A percentile compares a stretch with the other conserved stretches of the same genome.
Evolutionary conservation across 371 early-diverging fungal genomes (phyloP).

Genomic region (Mucor velutinosus): DNA sequence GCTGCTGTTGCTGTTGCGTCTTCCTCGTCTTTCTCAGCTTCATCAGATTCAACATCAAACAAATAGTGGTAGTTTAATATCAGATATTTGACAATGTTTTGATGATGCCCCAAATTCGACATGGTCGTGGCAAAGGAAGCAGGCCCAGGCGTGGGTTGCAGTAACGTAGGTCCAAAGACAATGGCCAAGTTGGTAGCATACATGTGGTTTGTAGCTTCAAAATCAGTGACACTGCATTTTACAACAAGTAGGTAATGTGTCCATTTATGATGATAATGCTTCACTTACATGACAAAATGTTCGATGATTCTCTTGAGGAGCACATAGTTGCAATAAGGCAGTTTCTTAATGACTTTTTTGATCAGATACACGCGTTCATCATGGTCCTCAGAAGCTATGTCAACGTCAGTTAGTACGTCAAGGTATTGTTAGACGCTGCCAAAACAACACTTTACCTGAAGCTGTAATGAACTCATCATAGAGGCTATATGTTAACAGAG

Average conservation of each 20-base stretch:
- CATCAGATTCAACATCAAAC: conserved; percentile 77
- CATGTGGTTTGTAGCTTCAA: conserved; percentile 84
- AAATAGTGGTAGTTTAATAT: conserved; percentile 85
- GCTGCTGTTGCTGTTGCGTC: neutral
- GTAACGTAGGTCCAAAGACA: conserved; percentile 83
- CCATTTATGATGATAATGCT: neutral
- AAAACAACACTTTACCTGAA: conserved; percentile 59
- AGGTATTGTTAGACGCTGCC: neutral
- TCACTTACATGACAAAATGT: conserved; percentile 70
- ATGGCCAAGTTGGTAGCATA: conserved; percentile 85
- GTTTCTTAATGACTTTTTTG: conserved; percentile 70
- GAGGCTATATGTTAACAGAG: conserved; percentile 81
- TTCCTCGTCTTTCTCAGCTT: conserved; percentile 20
- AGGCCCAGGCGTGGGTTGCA: conserved; percentile 76
- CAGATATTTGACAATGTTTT: conserved; percentile 78
- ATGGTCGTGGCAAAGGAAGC: conserved; percentile 77
- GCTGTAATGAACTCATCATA: conserved; percentile 84
- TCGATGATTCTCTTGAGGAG: conserved; percentile 75
- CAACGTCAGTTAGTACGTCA: neutral
- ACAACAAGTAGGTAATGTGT: neutral
- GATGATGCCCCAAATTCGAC: conserved; percentile 82
- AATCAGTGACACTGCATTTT: conserved; percentile 71
- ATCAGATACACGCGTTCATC: conserved; percentile 79
- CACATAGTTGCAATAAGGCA: conserved; percentile 71
- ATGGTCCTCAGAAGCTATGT: conserved; percentile 68